Conservation (phyloP, 1,139 yeast species). For the Sugiyamaella pinicola region DNA sequence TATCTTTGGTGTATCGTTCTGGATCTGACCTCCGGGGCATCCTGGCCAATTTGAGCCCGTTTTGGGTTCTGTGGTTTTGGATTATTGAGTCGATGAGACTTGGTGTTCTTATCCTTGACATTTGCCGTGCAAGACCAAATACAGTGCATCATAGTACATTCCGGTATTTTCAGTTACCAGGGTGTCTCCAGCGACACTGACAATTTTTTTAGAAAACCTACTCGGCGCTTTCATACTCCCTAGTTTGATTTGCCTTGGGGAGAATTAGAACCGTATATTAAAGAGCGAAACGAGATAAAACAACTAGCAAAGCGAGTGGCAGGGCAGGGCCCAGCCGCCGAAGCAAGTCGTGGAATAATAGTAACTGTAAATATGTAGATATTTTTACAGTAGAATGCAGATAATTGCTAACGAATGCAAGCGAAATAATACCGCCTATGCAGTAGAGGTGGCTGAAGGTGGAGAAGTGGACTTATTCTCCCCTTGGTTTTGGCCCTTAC, state of each 20-base stretch:
- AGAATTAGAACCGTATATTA: no score
- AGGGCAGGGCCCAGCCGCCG: not conserved
- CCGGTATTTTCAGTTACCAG: constrained; percentile 29
- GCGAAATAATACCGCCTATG: constrained; percentile 5
- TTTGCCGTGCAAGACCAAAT: constrained; percentile 20
- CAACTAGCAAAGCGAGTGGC: no score
- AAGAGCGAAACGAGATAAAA: no score
- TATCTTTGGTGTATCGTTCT: constrained; percentile 2
- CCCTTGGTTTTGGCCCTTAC: constrained; percentile 10
- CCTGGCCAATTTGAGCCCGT: constrained; percentile 28
- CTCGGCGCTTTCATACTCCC: no score
- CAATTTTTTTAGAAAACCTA: constrained; percentile 21
- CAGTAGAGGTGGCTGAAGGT: constrained; percentile 7
- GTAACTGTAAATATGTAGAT: constrained; percentile 4
- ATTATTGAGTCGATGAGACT: constrained; percentile 12
- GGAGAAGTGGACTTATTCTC: constrained; percentile 4
- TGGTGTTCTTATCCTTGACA: constrained; percentile 15
- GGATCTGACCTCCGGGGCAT: constrained; percentile 23
- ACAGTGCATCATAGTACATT: constrained; percentile 40
- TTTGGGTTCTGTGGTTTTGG: constrained; percentile 26
- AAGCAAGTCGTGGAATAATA: not conserved
- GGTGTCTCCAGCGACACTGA: constrained; percentile 40
- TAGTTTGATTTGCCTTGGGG: no score
- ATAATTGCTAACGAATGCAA: constrained; percentile 12
- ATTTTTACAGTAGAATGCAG: constrained; percentile 12